Conservation (phyloP, 2,329 filamentous ascomycete species). For the Paramyrothecium sp. region DNA sequence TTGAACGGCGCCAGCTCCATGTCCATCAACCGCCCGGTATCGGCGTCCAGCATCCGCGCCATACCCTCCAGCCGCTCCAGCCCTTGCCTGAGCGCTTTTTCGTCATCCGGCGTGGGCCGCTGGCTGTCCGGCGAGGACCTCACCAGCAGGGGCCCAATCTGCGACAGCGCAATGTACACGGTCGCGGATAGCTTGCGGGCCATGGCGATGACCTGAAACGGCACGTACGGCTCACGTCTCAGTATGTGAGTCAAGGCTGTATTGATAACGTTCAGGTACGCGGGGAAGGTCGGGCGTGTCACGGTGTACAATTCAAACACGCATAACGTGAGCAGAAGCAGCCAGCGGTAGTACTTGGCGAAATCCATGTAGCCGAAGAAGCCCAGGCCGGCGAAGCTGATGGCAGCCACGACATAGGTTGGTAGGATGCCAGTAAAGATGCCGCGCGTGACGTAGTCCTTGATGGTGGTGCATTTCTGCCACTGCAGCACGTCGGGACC, state of each 20-base stretch:
- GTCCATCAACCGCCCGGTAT: constrained; percentile 68
- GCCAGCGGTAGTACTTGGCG: constrained; percentile 65
- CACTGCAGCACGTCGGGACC: constrained; percentile 70
- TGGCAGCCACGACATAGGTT: constrained; percentile 59
- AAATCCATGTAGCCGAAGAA: constrained; percentile 67
- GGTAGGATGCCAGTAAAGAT: constrained; percentile 54
- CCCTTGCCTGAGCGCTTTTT: constrained; percentile 56
- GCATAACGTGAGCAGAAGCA: constrained; percentile 51
- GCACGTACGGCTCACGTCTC: constrained; percentile 64
- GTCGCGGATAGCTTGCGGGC: constrained; percentile 75
- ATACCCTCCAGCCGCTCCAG: constrained; percentile 65
- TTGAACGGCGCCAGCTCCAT: constrained; percentile 80
- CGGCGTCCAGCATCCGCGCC: constrained; percentile 61
- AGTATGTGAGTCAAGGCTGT: constrained; percentile 36
- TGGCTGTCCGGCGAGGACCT: constrained; percentile 12
- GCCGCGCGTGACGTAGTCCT: constrained; percentile 71
- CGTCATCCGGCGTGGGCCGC: constrained; percentile 31
- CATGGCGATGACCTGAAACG: constrained; percentile 79
- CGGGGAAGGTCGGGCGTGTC: constrained; percentile 52
- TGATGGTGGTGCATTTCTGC: constrained; percentile 64
- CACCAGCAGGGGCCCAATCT: constrained; percentile 69
- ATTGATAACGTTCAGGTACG: constrained; percentile 45
- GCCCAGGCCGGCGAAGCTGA: constrained; percentile 59
- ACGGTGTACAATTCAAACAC: constrained; percentile 57
- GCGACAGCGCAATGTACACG: constrained; percentile 78